Conservation (phyloP, 495 filamentous ascomycete species). For the Lepraria neglecta region DNA sequence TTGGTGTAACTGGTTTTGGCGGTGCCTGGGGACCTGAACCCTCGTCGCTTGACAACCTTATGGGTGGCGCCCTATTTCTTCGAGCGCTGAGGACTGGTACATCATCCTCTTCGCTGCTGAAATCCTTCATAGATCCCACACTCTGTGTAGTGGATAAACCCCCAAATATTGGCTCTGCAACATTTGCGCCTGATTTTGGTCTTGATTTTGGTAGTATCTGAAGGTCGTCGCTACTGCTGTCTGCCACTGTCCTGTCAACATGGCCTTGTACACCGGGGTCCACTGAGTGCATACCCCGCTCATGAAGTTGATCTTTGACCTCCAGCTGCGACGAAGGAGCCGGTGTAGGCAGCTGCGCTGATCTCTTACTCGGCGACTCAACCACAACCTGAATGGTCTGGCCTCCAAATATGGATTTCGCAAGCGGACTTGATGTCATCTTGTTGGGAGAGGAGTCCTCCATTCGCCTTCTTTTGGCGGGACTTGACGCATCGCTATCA, state of each 20-base stretch:
- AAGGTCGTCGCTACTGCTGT: slow-evolving; percentile 3
- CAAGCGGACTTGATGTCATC: slow-evolving; percentile 5
- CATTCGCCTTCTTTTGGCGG: slow-evolving; percentile 23
- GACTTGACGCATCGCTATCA: slow-evolving; percentile 32
- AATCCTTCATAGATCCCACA: background rate
- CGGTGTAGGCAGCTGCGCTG: slow-evolving; percentile 19
- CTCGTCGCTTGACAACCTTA: slow-evolving; percentile 9
- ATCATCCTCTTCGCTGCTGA: slow-evolving; percentile 12
- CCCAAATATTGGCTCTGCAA: background rate
- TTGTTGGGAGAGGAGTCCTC: background rate
- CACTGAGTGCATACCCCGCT: background rate
- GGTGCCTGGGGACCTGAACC: background rate
- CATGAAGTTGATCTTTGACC: background rate
- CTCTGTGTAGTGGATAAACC: background rate
- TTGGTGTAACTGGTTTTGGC: slow-evolving; percentile 4
- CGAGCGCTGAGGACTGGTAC: slow-evolving; percentile 1
- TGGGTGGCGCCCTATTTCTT: slow-evolving; percentile 1
- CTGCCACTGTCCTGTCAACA: background rate
- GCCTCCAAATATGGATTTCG: slow-evolving; percentile 6
- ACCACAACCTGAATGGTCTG: slow-evolving; percentile 4
- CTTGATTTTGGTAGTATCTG: background rate
- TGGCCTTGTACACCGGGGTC: too few species aligned
- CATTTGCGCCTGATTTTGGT: background rate
- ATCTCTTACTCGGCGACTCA: slow-evolving; percentile 11
- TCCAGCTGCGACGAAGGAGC: slow-evolving; percentile 23